These are phyloP conservation scores for Lyophyllum shimeji DNA, from an alignment of 768 basidiomycete species.

Conservation along the genomic window DNA sequence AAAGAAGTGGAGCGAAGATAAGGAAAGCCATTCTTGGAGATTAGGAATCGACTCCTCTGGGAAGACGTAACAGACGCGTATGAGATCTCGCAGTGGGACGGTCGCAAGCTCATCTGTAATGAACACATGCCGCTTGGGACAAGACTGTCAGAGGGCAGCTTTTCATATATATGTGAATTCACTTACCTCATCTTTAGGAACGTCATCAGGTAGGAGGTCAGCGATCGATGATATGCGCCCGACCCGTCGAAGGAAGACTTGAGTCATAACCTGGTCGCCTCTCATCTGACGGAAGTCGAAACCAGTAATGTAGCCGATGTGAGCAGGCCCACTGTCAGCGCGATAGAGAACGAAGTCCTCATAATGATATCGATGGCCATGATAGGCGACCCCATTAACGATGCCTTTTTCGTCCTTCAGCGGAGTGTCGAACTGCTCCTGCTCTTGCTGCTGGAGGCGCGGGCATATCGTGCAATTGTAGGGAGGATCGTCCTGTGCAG, in stretches of 20 bases:
- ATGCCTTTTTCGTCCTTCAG: conserved; percentile 29
- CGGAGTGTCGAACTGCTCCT: conserved; percentile 25
- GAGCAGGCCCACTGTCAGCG: conserved; percentile 47
- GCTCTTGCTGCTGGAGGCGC: conserved; percentile 27
- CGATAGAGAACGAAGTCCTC: conserved; percentile 61
- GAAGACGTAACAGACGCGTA: conserved; percentile 50
- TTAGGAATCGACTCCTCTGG: conserved; percentile 26
- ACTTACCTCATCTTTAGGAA: conserved; percentile 59
- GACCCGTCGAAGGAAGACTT: conserved; percentile 36
- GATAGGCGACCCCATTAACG: conserved; percentile 42
- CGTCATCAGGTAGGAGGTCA: conserved; percentile 34
- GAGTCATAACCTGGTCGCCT: conserved; percentile 14
- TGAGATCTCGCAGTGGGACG: conserved; percentile 36
- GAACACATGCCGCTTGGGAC: conserved; percentile 57
- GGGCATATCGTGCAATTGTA: conserved; percentile 57
- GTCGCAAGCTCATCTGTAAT: conserved; percentile 46
- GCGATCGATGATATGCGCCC: conserved; percentile 47
- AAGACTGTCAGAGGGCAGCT: not conserved
- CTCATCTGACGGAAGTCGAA: conserved; percentile 23
- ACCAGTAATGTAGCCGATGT: conserved; percentile 52
- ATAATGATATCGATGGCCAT: conserved; percentile 52
- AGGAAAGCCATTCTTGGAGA: conserved; percentile 45
- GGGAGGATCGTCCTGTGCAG: conserved; percentile 31
- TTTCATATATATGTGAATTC: not conserved
- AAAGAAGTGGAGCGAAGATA: conserved; percentile 61